These are phyloP conservation scores for Ophiostoma perfectum DNA, from an alignment of 2,329 filamentous ascomycete genomes.

Conservation along the genomic window DNA sequence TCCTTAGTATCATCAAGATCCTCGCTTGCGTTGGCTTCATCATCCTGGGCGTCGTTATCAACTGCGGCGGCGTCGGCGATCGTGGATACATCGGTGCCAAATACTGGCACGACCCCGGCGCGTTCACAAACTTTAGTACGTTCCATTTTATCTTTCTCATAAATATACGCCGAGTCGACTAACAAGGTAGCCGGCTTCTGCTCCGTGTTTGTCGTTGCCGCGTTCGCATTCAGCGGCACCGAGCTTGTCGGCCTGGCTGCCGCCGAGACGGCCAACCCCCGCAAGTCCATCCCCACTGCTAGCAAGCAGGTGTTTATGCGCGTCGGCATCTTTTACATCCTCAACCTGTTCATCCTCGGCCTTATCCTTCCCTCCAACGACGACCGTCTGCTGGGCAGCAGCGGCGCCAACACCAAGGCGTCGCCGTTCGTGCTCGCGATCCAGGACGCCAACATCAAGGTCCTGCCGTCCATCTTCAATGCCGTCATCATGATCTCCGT, in stretches of 20 bases:
- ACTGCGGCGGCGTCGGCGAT: conserved; percentile 51
- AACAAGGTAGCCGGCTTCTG: background rate
- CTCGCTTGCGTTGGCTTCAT: conserved; percentile 58
- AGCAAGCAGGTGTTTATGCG: conserved; percentile 41
- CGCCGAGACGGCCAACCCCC: conserved; percentile 58
- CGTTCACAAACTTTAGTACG: conserved; percentile 44
- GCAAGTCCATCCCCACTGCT: conserved; percentile 60
- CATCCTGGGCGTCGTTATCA: conserved; percentile 56
- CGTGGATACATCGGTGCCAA: conserved; percentile 55
- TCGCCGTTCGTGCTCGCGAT: conserved; percentile 69
- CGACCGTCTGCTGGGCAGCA: conserved; percentile 32
- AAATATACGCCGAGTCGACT: too few relatives aligned
- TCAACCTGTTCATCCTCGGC: conserved; percentile 33
- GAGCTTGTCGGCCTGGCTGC: conserved; percentile 58
- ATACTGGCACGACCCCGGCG: conserved; percentile 55
- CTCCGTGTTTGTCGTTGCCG: conserved; percentile 41
- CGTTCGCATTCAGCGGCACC: conserved; percentile 56
- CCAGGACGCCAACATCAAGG: conserved; percentile 60
- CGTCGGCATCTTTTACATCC: conserved; percentile 33
- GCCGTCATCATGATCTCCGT: conserved; percentile 68
- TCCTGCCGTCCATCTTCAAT: conserved; percentile 67
- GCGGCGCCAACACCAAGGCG: conserved; percentile 31
- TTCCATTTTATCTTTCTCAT: too few relatives aligned
- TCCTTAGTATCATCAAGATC: conserved; percentile 55
- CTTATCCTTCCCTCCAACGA: conserved; percentile 31